phyloP scores from a whole-genome alignment of 306 rosid genomes.

The Trifolium pratense region DNA sequence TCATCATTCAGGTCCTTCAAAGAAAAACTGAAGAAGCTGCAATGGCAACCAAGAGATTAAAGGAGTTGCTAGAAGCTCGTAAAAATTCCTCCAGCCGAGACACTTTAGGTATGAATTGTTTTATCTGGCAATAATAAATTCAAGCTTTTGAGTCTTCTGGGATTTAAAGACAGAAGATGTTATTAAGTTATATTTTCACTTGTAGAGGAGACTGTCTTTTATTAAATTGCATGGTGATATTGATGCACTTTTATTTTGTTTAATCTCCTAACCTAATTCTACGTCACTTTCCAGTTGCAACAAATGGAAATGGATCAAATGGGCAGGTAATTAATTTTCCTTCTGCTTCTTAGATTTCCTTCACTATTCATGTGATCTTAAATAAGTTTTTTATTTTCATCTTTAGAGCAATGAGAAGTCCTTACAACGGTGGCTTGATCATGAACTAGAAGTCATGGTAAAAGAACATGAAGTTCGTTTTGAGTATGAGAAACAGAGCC shows the following conservation, averaged over 20 bases:
- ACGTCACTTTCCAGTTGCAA: conserved; percentile 63
- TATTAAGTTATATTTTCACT: conserved; percentile 25
- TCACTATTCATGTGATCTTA: conserved; percentile 31
- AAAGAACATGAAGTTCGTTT: conserved; percentile 98
- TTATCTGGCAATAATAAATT: conserved; percentile 24
- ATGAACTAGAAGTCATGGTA: conserved; percentile 97
- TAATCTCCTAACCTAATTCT: conserved; percentile 42
- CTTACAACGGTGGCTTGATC: conserved; percentile 96
- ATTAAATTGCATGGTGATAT: conserved; percentile 34
- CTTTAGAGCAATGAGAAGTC: conserved; percentile 89
- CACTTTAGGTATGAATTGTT: conserved; percentile 62
- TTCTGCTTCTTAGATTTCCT: conserved; percentile 37
- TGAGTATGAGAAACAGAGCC: conserved; percentile 98
- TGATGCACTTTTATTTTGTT: conserved; percentile 32
- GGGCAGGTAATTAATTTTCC: conserved; percentile 74
- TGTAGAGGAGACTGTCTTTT: conserved; percentile 23
- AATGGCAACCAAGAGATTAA: conserved; percentile 98
- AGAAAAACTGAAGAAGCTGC: conserved; percentile 99
- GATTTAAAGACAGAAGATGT: conserved; percentile 17
- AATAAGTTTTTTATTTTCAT: conserved; percentile 47
- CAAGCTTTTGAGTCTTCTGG: conserved; percentile 27
- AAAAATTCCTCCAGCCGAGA: conserved; percentile 91
- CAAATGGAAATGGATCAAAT: conserved; percentile 77
- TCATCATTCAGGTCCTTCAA: conserved; percentile 84
- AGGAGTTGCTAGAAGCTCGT: conserved; percentile 98